Base-by-base conservation (phyloP, 1,284 basidiomycete species). In the Apiotrichum montevideense region DNA sequence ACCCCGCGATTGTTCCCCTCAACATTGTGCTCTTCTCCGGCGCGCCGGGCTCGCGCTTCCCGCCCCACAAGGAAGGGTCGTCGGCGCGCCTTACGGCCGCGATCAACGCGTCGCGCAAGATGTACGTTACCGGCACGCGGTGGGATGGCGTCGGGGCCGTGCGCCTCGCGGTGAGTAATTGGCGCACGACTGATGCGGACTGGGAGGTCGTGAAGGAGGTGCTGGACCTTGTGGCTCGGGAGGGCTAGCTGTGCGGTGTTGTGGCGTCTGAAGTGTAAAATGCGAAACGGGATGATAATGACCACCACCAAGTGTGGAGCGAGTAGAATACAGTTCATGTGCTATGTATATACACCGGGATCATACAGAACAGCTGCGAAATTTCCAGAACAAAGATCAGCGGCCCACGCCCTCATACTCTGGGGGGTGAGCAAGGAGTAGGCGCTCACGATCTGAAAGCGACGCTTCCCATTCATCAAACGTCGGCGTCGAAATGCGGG, bases 21-120 rank as follows among this genome's bases (percentile, higher is more conserved):
- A 81, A 80, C 63, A 73, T 81, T 40, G 77, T 81, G 29, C 71
- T 81, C 5, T 81, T 82, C 65, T 65, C 75, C 0, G 73, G 73
- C 0, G 62, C 69, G 3, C 13, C 37, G 1, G 33, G 35, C 2
- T 69, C 70, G 6, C 61, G 58, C 2, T 74, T 69, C 32, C 45
- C 50, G 55, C 14, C 62, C 64, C 14, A 15, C 35, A n/a, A 14
- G 7, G 47, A 49, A 15, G 15, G 15, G 2, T 21, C 47, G 2
- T 51, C 49, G 1, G 40, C 6, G 6, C 13, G 9, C 14, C 63
- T 81, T n/a, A 66, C 73, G 0, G 55, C 63, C 11, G 72, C 65
- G 1, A 73, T 81, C 63, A 81, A 81, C 54, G 65, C 54, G 4
- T 70, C 70, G 6, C 62, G 77, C 29, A 65, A 64, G 55, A 70